phyloP scores from a whole-genome alignment of 345 rosid genomes.

The Acer yangbiense region DNA sequence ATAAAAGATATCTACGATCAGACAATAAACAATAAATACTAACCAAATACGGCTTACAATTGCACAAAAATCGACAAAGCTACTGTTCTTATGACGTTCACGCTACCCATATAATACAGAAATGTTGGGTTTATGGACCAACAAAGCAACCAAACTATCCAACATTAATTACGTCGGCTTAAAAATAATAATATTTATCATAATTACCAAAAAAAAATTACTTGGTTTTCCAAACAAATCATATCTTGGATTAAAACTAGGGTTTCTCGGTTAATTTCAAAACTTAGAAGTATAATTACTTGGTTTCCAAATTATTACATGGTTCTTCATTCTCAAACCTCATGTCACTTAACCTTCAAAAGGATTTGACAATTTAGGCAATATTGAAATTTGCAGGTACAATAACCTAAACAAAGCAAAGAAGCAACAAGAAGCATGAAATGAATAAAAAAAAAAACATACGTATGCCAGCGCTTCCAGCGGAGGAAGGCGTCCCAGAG shows the following conservation, averaged over 20 bases:
- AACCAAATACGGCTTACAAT: background rate
- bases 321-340: background rate
- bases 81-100: background rate
- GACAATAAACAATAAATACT: background rate
- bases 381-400: background rate
- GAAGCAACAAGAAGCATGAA: slow-evolving; percentile 5
- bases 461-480: slow-evolving; percentile 99
- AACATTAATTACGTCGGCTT: background rate
- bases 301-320: background rate
- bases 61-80: background rate
- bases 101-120: background rate
- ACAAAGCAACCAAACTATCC: background rate
- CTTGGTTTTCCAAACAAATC: background rate
- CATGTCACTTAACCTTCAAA: background rate
- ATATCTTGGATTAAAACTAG: background rate
- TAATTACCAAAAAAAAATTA: slow-evolving; percentile 12
- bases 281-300: background rate
- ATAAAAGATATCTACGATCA: background rate
- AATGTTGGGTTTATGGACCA: background rate
- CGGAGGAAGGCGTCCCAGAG: slow-evolving; percentile 86
- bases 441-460: slow-evolving; percentile 30
- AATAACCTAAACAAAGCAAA: slow-evolving; percentile 1
- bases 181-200: background rate
- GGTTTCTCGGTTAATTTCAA: background rate
- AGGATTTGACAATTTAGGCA: background rate